A percentile compares a stretch with the other conserved stretches of the same genome.
Conservation (phyloP, 345 rosid genomes). For the Rubroshorea leprosula region DNA sequence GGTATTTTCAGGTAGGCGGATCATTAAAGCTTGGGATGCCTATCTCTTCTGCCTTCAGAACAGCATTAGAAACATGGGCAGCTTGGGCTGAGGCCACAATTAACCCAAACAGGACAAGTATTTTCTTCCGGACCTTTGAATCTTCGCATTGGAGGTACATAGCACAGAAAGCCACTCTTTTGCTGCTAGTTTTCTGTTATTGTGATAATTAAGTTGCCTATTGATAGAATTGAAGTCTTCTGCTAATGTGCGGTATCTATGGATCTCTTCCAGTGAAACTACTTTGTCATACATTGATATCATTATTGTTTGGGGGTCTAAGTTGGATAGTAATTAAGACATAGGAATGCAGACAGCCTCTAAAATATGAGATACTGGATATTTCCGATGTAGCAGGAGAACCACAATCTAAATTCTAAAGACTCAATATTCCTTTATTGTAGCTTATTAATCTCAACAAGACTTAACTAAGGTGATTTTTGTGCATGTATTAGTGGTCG, state of each 20-base stretch:
- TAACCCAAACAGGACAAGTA: constrained; percentile 36
- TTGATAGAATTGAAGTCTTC: background rate
- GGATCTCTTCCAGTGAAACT: background rate
- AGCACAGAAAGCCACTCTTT: constrained; percentile 7
- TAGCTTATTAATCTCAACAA: background rate
- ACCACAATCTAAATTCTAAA: no score
- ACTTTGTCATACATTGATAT: background rate
- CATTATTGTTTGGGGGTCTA: no score
- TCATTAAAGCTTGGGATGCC: constrained; percentile 51
- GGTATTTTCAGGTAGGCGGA: constrained; percentile 53
- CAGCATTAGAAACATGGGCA: constrained; percentile 41
- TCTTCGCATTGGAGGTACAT: constrained; percentile 69
- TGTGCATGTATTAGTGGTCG: constrained; percentile 31
- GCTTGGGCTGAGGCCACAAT: constrained; percentile 40
- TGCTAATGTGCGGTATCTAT: no score
- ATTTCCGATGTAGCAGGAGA: no score
- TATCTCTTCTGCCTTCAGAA: constrained; percentile 32
- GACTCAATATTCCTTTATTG: no score
- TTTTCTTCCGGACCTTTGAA: constrained; percentile 66
- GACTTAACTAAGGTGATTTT: constrained; percentile 12
- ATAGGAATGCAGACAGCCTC: no score
- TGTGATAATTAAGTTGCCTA: background rate
- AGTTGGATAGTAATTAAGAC: no score
- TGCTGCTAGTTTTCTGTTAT: background rate
- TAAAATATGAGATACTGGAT: no score